These are phyloP conservation scores for Candida pseudoglaebosa DNA, from an alignment of 805 yeast genomes.

Conservation along the genomic window DNA sequence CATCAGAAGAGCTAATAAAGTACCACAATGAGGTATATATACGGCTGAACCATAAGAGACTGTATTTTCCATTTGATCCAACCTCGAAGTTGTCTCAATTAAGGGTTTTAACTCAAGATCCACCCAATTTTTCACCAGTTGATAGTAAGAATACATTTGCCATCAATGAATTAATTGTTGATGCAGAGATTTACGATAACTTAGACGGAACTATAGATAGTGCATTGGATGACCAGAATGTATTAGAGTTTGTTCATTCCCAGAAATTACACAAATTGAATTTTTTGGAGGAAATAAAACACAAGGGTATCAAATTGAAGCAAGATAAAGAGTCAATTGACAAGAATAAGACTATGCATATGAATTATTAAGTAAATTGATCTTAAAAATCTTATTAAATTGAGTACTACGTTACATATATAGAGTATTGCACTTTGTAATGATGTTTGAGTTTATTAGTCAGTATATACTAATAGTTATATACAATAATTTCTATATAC, in stretches of 20 bases:
- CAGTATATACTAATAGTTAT: constrained; percentile 5
- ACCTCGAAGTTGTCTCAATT: not conserved
- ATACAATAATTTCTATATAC: constrained; percentile 4
- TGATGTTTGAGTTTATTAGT: not conserved
- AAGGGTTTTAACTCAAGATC: too few relatives aligned
- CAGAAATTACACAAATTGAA: constrained; percentile 18
- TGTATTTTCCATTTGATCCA: not conserved
- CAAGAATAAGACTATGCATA: not conserved
- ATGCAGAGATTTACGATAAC: constrained; percentile 1
- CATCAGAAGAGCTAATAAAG: constrained; percentile 1
- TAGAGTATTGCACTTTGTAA: not conserved
- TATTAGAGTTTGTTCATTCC: constrained; percentile 3
- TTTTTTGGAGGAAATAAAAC: constrained; percentile 21
- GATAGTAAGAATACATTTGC: not conserved
- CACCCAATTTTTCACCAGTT: not conserved
- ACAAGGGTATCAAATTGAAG: constrained; percentile 17
- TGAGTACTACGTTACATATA: too few relatives aligned
- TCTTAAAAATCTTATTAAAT: too few relatives aligned
- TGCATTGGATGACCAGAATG: not conserved
- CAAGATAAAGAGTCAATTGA: not conserved
- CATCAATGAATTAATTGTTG: not conserved
- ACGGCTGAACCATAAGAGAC: not conserved
- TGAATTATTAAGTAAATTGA: constrained; percentile 9
- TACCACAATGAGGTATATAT: constrained; percentile 1
- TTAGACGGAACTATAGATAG: not conserved